Evolutionary conservation across 352 stramenopile genomes (phyloP), one percentile per base, ranked within the genome.

Genomic region (Globisporangium nodosum): DNA sequence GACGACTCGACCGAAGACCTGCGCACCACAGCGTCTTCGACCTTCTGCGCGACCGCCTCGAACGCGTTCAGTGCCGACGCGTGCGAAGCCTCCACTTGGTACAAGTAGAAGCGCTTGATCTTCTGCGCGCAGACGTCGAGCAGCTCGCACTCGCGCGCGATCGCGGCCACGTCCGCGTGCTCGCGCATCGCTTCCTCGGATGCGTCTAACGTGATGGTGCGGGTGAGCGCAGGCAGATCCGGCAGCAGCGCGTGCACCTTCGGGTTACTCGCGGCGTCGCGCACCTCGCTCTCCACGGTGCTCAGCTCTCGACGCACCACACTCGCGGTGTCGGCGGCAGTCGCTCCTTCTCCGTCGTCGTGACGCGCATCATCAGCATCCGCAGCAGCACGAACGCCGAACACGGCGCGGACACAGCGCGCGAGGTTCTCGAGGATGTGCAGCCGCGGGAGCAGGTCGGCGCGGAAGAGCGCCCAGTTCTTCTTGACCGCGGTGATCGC

Each of bases 401-500:
- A 71, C 42, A 64, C 48, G 2, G 42, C 21, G 3, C 64, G 61
- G 42, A 79, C 57, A 37, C 65, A 81, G 6, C 67, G 71, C 8
- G 67, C 70, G 5, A 88, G 54, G 50, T 92, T 90, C 39, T 88
- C 71, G 39, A 88, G 53, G 16, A 92, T 78, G 49, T 92, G 81
- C 16, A 92, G 47, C 45, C 81, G 65, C 5, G 81, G 81, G 15
- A 92, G 65, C 56, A 92, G 56, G 64, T 92, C 81, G 8, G 81
- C 78, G 8, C 76, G 81, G 52, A 88, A 88, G 5, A 75, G 54
- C 7, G 60, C 9, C 81, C 81, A 92, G 53, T 92, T 87, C 21
- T 49, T 54, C 30, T 66, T 68, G 47, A 92, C 78, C 18, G 76
- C 45, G 15, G 66, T 48, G 5, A 87, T 70, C 3, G 67, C 64